Evolutionary conservation across 2,329 filamentous ascomycete genomes (phyloP).

Genomic region (Ascocoryne sarcoides): DNA sequence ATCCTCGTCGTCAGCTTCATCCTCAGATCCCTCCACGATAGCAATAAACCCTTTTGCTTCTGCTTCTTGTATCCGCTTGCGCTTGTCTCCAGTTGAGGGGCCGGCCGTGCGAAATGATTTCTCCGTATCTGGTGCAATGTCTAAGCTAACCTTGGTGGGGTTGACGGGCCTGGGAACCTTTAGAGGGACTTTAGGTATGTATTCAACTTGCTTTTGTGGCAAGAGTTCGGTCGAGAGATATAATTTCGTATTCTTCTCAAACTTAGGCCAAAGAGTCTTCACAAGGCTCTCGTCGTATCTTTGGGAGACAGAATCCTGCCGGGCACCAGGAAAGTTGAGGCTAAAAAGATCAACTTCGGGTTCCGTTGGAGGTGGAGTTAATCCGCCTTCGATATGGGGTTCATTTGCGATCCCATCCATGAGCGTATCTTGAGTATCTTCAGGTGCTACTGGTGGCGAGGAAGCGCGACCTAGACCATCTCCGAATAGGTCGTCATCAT

Average conservation of each 20-base stretch:
- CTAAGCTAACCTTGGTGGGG: slow-evolving; percentile 80
- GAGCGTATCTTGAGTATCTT: slow-evolving; percentile 13
- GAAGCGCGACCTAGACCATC: slow-evolving; percentile 38
- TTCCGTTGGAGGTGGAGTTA: slow-evolving; percentile 16
- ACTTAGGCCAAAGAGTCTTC: slow-evolving; percentile 72
- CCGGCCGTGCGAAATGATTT: slow-evolving; percentile 72
- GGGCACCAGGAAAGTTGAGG: slow-evolving; percentile 34
- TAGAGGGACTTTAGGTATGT: slow-evolving; percentile 66
- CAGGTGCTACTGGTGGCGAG: slow-evolving; percentile 23
- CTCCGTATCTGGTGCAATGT: slow-evolving; percentile 79
- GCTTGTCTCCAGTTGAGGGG: slow-evolving; percentile 42
- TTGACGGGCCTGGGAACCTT: slow-evolving; percentile 76
- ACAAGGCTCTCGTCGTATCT: slow-evolving; percentile 31
- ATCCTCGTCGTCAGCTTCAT: slow-evolving; percentile 36
- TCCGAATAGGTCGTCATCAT: slow-evolving; percentile 60
- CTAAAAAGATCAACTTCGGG: slow-evolving; percentile 26
- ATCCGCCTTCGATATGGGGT: slow-evolving; percentile 9
- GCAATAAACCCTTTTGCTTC: slow-evolving; percentile 40
- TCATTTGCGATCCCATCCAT: not conserved
- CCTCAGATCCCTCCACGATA: slow-evolving; percentile 32
- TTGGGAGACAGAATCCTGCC: not conserved
- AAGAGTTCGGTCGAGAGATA: slow-evolving; percentile 70
- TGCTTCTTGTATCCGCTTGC: slow-evolving; percentile 46
- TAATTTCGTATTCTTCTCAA: slow-evolving; percentile 64
- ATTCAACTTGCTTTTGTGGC: slow-evolving; percentile 69